Conservation (phyloP, 2,329 filamentous ascomycete species). For the Drechslerella coelobrocha region DNA sequence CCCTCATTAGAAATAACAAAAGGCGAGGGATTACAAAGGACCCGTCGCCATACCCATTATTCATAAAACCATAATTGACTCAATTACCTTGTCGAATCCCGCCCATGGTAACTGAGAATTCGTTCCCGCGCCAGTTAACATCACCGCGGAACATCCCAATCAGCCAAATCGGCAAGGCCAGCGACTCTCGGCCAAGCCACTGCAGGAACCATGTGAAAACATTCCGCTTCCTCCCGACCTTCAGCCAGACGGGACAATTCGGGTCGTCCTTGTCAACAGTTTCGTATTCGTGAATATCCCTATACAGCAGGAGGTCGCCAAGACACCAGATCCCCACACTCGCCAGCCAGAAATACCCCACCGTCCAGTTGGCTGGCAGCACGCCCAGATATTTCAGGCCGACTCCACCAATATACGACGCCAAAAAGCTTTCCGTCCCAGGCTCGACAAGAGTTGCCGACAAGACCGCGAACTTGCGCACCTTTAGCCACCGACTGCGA, state of each 20-base stretch:
- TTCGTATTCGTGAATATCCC: conserved; percentile 73
- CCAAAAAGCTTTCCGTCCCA: conserved; percentile 85
- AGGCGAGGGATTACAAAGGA: background rate
- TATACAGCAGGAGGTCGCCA: conserved; percentile 76
- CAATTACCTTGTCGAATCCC: conserved; percentile 31
- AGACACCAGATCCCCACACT: conserved; percentile 74
- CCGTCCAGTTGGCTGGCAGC: conserved; percentile 71
- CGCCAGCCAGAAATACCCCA: conserved; percentile 70
- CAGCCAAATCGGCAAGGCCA: conserved; percentile 87
- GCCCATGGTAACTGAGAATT: conserved; percentile 43
- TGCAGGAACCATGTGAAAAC: conserved; percentile 73
- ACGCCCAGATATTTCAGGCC: conserved; percentile 60
- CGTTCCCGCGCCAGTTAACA: conserved; percentile 79
- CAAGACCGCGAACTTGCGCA: conserved; percentile 91
- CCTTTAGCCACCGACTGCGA: conserved; percentile 86
- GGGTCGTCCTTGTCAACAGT: conserved; percentile 72
- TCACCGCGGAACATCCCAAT: conserved; percentile 89
- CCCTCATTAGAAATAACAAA: background rate
- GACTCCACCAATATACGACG: conserved; percentile 74
- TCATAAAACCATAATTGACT: conserved; percentile 5
- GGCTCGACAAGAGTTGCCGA: conserved; percentile 90
- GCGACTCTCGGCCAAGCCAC: conserved; percentile 81
- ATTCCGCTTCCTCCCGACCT: conserved; percentile 60
- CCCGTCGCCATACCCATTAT: conserved; percentile 5
- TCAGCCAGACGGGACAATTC: conserved; percentile 77